These are phyloP conservation scores for Gloeophyllum trabeum DNA, from an alignment of 768 basidiomycete genomes.

Conservation along the genomic window DNA sequence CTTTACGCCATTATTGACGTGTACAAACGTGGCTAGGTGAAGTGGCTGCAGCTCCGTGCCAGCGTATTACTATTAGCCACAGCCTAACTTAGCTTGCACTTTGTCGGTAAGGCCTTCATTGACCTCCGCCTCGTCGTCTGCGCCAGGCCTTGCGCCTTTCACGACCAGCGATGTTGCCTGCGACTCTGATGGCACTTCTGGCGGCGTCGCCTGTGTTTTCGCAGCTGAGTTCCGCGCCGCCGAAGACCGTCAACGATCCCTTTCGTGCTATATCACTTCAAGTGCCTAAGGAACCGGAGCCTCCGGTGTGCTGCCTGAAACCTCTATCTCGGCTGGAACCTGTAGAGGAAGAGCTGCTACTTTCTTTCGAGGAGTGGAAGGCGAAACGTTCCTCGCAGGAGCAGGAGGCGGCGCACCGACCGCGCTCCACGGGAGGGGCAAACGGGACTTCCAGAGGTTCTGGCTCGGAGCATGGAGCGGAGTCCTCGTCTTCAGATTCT, in stretches of 20 bases:
- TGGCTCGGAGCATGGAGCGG: slow-evolving; percentile 6
- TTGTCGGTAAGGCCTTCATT: too few species aligned
- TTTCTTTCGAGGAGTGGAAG: slow-evolving; percentile 88
- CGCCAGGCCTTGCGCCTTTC: too few species aligned
- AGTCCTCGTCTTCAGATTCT: too few species aligned
- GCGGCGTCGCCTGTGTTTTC: background rate
- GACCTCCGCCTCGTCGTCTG: too few species aligned
- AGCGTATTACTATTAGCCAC: too few species aligned
- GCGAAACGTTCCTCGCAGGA: slow-evolving; percentile 39
- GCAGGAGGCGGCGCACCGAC: slow-evolving; percentile 13
- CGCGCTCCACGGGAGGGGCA: slow-evolving; percentile 1
- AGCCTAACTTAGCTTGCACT: too few species aligned
- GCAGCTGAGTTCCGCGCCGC: too few species aligned
- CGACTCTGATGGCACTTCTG: background rate
- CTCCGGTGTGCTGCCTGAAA: slow-evolving; percentile 59
- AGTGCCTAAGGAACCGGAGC: slow-evolving; percentile 37
- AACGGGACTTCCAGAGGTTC: slow-evolving; percentile 13
- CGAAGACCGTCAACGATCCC: slow-evolving; percentile 39
- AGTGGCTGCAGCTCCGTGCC: too few species aligned
- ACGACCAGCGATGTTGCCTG: background rate
- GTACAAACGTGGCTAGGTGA: too few species aligned
- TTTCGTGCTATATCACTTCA: slow-evolving; percentile 45
- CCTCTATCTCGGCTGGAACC: slow-evolving; percentile 29
- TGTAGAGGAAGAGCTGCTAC: slow-evolving; percentile 49
- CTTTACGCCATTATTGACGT: too few species aligned